Evolutionary conservation across 768 basidiomycete genomes (phyloP).

Genomic region (Galerina marginata): DNA sequence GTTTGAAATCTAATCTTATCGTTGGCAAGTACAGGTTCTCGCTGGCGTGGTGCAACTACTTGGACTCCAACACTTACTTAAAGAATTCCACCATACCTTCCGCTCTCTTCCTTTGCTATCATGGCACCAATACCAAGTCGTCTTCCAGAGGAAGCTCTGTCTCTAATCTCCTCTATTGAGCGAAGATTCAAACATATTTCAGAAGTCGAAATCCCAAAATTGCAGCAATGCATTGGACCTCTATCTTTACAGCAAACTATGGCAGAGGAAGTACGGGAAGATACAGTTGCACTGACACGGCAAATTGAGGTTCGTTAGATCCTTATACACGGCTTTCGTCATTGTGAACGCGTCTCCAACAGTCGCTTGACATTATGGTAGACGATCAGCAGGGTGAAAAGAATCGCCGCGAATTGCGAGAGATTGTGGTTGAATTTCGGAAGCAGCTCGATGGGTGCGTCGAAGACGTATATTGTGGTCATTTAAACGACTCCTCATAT

Average conservation of each 20-base stretch:
- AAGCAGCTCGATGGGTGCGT: constrained; percentile 55
- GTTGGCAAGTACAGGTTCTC: no score
- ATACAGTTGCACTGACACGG: constrained; percentile 63
- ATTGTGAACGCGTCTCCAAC: constrained; percentile 15
- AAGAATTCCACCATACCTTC: no score
- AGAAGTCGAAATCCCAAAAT: constrained; percentile 76
- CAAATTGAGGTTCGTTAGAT: constrained; percentile 68
- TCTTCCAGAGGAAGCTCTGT: constrained; percentile 55
- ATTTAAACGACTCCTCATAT: background rate
- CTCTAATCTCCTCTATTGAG: constrained; percentile 56
- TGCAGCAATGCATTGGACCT: constrained; percentile 73
- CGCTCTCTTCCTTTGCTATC: background rate
- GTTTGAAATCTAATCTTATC: no score
- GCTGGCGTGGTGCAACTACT: no score
- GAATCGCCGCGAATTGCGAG: constrained; percentile 52
- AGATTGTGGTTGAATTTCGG: constrained; percentile 54
- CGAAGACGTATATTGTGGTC: background rate
- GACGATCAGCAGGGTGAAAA: constrained; percentile 73
- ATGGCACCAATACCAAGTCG: constrained; percentile 71
- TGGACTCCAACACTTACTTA: no score
- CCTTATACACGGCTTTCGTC: background rate
- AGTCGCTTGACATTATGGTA: constrained; percentile 73
- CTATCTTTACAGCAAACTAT: constrained; percentile 72
- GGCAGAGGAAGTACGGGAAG: constrained; percentile 77
- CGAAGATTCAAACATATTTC: constrained; percentile 67